Evolutionary conservation across 495 filamentous ascomycete genomes (phyloP), one percentile per base, ranked within the genome.

Genomic region (Podospora australis): DNA sequence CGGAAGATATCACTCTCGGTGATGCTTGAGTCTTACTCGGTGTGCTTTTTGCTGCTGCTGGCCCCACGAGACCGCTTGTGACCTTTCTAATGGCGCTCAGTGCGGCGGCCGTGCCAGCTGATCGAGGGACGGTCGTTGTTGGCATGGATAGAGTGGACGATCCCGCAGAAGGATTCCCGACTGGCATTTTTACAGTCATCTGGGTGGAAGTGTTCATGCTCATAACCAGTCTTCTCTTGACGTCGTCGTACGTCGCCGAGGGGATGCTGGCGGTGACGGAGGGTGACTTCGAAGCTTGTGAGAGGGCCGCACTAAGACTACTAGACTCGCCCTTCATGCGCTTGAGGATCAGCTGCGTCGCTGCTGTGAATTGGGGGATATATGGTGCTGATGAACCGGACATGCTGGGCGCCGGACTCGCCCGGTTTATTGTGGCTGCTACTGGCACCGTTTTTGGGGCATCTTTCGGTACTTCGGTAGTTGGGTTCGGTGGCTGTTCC

Each of bases 261-360:
- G 60, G 61, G 42, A 70, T 66, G 54, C 52, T 61, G 2, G 42
- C 25, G 1, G 63, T 49, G 28, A 55, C 23, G 7, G 50, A 49
- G 14, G 14, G 63, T 26, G 57, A 39, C 7, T 48, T 59, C 4
- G 58, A 64, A 17, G 58, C 60, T 2, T 57, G 60, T 9, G 69
- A 66, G 4, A 72, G 57, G 0, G 62, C 64, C 0, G 68, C 60
- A 16, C 57, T 66, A 0, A 67, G 48, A 44, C 56, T 66, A 38
- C 59, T 65, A 0, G 64, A 61, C 21, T 73, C 67, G 20, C 64
- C 62, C 26, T 66, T 71, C 35, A 80, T 70, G 14, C 76, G 64
- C 44, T 75, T 74, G 9, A 81, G 67, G 13, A 81, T 81, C 71
- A 80, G 68, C 49, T 78, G 72, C 0, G 78, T 80, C 0, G 77